Evolutionary conservation across 495 filamentous ascomycete species (phyloP), one percentile per base, ranked within the genome.

Genomic region (Xylaria grammica): DNA sequence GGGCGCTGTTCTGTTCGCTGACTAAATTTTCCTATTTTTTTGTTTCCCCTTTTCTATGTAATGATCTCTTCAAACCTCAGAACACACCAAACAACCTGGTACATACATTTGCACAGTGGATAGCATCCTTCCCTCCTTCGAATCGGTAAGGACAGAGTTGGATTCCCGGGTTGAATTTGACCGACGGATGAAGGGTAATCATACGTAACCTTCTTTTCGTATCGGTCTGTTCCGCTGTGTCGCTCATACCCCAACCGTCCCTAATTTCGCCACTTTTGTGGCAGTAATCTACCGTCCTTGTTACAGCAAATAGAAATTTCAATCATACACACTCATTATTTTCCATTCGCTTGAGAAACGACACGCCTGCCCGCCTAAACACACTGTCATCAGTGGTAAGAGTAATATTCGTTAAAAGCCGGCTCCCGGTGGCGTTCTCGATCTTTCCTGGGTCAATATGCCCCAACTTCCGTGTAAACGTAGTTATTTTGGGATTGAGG

Each of bases 71-170:
- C 24, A 26, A 42, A 20, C 49, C 2, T 15, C 24, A 32, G 6
- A 38, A 55, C 24, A 30, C 34, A 63, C 60, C 60, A 11, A 27
- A 24, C 26, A 63, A 27, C 30, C 27, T 32, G 45, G 24, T 52
- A 52, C 48, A 58, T 45, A 46, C 38, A 44, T 6, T 17, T 62
- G n/a, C 49, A 40, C 36, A 46, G 49, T 26, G 19, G 40, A 34
- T 40, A 26, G 20, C 34, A 13, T 42, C 34, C n/a, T 54, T 42
- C 36, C 38, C 5, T 45, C 22, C 32, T 36, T 48, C 19, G 24
- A 32, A 38, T 34, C 40, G 27, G 51, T 63, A 63, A 50, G 36
- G 40, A 42, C 30, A 63, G 60, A 63, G 22, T 48, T 45, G 13
- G 60, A 26, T 45, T 36, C 26, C 32, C 10, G 26, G 26, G 26